Evolutionary conservation across 202 grass and related monocot genomes (phyloP).

Genomic region (Zizania palustris): DNA sequence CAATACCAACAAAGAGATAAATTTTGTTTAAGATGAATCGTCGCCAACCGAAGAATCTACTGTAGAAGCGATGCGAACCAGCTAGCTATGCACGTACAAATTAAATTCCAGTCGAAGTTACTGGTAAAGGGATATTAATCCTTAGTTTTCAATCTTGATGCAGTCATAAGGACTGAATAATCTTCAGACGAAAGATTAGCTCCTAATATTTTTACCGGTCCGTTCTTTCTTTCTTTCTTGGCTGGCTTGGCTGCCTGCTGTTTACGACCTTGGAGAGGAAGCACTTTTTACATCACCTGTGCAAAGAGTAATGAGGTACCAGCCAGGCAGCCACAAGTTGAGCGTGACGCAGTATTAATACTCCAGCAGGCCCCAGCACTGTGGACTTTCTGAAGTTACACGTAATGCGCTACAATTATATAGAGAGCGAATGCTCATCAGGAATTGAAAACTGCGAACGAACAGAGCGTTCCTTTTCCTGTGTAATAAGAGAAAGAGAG

Average conservation of each 20-base stretch:
- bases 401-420: slow-evolving; percentile 5
- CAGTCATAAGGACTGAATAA: no score
- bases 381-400: slow-evolving; percentile 1
- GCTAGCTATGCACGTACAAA: no score
- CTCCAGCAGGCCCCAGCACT: not conserved
- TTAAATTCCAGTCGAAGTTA: no score
- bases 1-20: slow-evolving; percentile 32
- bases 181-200: not conserved
- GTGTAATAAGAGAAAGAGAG: not conserved
- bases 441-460: slow-evolving; percentile 4
- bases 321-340: slow-evolving; percentile 31
- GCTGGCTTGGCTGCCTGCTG: not conserved
- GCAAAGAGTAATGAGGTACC: slow-evolving; percentile 8
- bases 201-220: not conserved
- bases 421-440: not conserved
- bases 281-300: not conserved
- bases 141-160: no score
- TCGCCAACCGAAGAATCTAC: no score
- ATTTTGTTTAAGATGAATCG: no score
- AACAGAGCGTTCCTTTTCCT: not conserved
- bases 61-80: no score
- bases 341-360: slow-evolving; percentile 34
- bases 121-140: no score
- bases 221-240: not conserved
- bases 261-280: slow-evolving; percentile 18